Conservation (phyloP, 2,329 filamentous ascomycete genomes). For the Ustulina deusta region DNA sequence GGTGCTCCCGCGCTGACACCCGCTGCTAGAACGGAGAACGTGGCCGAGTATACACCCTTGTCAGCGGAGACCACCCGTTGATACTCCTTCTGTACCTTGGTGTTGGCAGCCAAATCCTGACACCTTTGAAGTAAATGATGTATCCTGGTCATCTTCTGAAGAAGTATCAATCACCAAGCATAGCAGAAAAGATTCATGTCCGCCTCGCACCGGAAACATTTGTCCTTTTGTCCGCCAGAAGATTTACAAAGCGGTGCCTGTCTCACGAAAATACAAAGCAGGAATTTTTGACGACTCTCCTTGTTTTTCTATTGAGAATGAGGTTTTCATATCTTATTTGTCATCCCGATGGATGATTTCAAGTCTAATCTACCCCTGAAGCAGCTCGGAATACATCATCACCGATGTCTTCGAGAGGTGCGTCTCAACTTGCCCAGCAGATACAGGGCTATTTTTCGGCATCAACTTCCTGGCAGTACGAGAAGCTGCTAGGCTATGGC, state of each 20-base stretch:
- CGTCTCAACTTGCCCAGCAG: neutral
- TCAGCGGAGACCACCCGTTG: too few species aligned
- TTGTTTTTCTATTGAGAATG: too few species aligned
- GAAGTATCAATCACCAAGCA: neutral
- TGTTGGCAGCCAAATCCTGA: neutral
- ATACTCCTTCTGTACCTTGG: neutral
- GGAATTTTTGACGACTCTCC: neutral
- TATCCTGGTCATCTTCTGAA: neutral
- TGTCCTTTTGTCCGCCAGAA: neutral
- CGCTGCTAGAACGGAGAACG: neutral
- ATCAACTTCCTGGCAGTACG: conserved; percentile 18
- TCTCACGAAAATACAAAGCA: neutral
- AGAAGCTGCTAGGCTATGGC: conserved; percentile 13
- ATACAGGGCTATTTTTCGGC: neutral
- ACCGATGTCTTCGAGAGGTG: neutral
- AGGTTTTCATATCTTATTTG: neutral
- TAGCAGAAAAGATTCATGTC: neutral
- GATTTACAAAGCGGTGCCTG: conserved; percentile 22
- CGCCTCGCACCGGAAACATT: neutral
- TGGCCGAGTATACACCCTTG: too few species aligned
- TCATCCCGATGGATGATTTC: neutral
- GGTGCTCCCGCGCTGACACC: neutral
- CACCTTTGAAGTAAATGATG: neutral
- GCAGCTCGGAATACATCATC: neutral
- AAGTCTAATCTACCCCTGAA: neutral